Evolutionary conservation across 768 basidiomycete genomes (phyloP).

Genomic region (Mycena vulgaris): DNA sequence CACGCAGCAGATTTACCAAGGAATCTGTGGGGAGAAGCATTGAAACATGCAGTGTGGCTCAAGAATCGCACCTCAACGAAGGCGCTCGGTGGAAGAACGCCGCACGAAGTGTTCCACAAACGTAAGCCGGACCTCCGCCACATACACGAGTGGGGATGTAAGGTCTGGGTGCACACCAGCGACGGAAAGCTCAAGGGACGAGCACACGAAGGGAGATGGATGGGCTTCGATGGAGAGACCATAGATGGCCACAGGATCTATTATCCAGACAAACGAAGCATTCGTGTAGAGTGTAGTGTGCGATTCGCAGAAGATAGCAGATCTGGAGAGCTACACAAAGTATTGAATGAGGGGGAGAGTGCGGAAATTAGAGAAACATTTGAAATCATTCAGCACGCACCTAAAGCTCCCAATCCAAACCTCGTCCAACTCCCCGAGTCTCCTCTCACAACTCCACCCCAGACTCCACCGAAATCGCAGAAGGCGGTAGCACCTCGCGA

Average conservation of each 20-base stretch:
- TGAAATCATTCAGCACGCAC: neutral
- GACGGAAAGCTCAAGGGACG: neutral
- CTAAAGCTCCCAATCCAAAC: neutral
- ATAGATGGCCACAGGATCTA: no score
- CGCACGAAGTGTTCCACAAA: slow-evolving; percentile 18
- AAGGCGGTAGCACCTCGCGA: neutral
- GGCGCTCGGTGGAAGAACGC: neutral
- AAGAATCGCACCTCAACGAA: neutral
- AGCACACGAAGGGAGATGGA: neutral
- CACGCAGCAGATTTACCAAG: slow-evolving; percentile 39
- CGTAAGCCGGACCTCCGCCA: neutral
- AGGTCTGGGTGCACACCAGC: neutral
- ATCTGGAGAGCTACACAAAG: neutral
- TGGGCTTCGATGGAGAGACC: neutral
- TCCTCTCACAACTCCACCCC: no score
- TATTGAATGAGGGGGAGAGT: neutral
- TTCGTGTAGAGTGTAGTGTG: neutral
- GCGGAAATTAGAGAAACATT: neutral
- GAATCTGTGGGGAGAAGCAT: neutral
- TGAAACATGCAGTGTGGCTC: neutral
- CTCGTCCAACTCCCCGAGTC: neutral
- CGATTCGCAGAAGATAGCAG: neutral
- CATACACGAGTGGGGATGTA: no score
- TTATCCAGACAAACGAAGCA: neutral
- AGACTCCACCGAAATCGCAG: neutral